Base-by-base conservation (phyloP, 345 rosid species). In the Mercurialis annua region DNA sequence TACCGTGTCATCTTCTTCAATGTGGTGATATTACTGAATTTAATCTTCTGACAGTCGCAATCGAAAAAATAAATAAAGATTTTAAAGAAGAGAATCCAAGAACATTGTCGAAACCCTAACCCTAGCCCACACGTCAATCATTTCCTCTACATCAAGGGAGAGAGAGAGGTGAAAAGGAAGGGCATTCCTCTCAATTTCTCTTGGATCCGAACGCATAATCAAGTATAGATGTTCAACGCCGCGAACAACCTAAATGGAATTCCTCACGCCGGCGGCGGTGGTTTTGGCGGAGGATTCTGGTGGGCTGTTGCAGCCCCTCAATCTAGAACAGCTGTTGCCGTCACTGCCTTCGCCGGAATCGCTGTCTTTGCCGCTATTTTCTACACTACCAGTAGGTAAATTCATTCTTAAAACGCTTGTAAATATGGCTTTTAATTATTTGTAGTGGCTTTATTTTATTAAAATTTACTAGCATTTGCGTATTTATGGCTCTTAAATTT, bases 291-390 rank as follows among this genome's bases (percentile, higher is more conserved):
- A 5, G 62, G 85, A 57, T 79, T 79, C 83, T 80, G 83, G 82
- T 78, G 70, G 68, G 65, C 51, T 21, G 33, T 75, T 17, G 30
- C 66, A 17, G 50, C 55, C 51, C 74, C 80, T 24, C 58, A 74
- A 6, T 63, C 83, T 9, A 68, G 50, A 33, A 44, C 66, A 18
- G 77, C 80, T 17, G 36, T 73, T 5, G 76, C 73, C 52, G 57
- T 80, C 75, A 87, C 90, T 29, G 85, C 73, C 66, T 6, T 82
- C 31, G 84, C 86, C 34, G 86, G 84, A 27, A 57, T 78, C 64
- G 79, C 61, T 18, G 20, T 83, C 24, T 21, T 77, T 26, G 84
- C 83, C 44, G 83, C 83, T 36, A 27, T 82, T 53, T 68, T 80
- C 75, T 81, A 59, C 84, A 74, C 86, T 11, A 36, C 73, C 33